Conservation (phyloP, 2,329 filamentous ascomycete species). For the Colletotrichum aenigma region DNA sequence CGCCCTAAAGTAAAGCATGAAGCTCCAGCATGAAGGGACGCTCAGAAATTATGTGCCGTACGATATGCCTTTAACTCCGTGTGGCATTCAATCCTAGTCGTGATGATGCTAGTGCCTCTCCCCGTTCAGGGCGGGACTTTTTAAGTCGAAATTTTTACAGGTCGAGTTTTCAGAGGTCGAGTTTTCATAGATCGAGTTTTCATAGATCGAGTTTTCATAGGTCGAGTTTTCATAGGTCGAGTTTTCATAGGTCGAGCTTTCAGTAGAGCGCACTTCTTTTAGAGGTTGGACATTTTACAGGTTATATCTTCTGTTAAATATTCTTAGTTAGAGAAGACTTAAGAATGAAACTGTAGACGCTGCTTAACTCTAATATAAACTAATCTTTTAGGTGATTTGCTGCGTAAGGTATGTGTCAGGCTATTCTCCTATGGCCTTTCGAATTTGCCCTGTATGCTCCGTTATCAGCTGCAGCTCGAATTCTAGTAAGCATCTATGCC, state of each 20-base stretch:
- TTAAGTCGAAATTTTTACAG: not conserved
- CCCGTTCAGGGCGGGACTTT: not conserved
- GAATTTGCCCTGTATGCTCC: not conserved
- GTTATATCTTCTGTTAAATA: not conserved
- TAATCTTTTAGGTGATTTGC: not conserved
- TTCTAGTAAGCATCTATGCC: not conserved
- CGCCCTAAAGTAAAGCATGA: not conserved
- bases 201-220: no score
- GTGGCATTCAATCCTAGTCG: not conserved
- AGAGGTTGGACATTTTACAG: not conserved
- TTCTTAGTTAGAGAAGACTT: not conserved
- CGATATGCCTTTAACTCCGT: not conserved
- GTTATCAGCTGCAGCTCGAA: not conserved
- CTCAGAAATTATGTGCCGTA: not conserved
- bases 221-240: no score
- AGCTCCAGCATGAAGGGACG: not conserved
- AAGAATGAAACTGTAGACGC: accelerated
- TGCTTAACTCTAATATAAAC: not conserved
- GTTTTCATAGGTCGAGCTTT: not conserved
- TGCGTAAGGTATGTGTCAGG: not conserved
- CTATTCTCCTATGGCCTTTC: not conserved
- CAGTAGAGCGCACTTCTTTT: not conserved
- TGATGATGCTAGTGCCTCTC: not conserved
- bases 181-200: not conserved
- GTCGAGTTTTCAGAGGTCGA: not conserved